Evolutionary conservation across 495 filamentous ascomycete species (phyloP), one percentile per base, ranked within the genome.

Genomic region (Aspergillus carlsbadensis): DNA sequence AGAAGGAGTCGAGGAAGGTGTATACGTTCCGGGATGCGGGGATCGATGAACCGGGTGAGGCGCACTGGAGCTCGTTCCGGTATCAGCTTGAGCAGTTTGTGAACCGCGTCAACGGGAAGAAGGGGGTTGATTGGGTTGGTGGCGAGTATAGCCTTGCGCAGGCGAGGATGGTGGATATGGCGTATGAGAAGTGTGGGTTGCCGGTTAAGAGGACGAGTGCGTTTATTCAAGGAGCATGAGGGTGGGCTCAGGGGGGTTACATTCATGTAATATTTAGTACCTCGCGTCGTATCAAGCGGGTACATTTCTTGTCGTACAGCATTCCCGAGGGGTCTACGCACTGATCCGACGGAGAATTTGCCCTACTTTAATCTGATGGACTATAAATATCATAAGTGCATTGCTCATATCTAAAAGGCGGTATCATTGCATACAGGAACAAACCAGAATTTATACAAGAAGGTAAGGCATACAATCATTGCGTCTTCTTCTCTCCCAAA

Each of bases 31-130:
- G 70, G 62, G 59, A 63, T n/a, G 72, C 72, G 1, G 74, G 75
- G 7, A 71, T 79, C 56, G 50, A 60, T 10, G 31, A 33, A 5
- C 13, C 42, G 2, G 43, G 51, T 20, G 24, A 62, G 35, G 55
- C 60, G 0, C 72, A 70, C 57, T 85, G 82, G 83, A 59, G 69
- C 1, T 75, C 75, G 2, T 84, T 83, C 58, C 70, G 75, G 10
- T 69, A 79, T 56, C 75, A 81, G 65, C 66, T 87, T 6, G 76
- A 85, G 56, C 69, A 79, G 52, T 87, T 87, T 59, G 78, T 85
- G 14, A 79, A 84, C 59, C 66, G 60, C 20, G 58, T 85, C 4
- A 76, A 74, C 24, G 76, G 77, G 0, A 64, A 76, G 5, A 55
- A 70, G 37, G 65, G 61, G 0, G 70, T 65, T 5, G 70, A 68